Evolutionary conservation across 106 monocot species (phyloP).

Genomic region (Phalaenopsis aphrodite): DNA sequence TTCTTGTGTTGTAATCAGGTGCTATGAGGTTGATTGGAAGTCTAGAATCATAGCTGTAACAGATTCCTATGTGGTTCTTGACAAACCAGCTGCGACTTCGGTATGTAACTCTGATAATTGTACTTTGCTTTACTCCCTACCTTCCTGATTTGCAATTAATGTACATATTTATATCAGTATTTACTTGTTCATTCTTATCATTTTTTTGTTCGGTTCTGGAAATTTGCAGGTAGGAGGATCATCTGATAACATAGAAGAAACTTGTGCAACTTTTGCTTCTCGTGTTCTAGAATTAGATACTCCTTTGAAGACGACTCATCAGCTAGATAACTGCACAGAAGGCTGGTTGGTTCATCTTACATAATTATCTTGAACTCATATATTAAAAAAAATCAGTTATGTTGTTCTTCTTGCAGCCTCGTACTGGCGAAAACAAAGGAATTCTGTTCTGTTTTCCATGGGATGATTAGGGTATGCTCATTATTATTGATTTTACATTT

Average conservation of each 20-base stretch:
- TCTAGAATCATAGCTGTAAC: slow-evolving; percentile 78
- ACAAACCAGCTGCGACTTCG: slow-evolving; percentile 94
- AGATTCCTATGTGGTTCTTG: slow-evolving; percentile 79
- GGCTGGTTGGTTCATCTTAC: slow-evolving; percentile 65
- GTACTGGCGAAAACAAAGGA: slow-evolving; percentile 82
- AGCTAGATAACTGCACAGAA: slow-evolving; percentile 96
- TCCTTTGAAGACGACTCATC: slow-evolving; percentile 82
- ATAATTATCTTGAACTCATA: background rate
- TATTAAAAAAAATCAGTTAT: background rate
- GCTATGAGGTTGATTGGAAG: slow-evolving; percentile 98
- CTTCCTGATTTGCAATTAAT: background rate
- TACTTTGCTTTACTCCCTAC: background rate
- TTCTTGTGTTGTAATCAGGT: slow-evolving; percentile 27
- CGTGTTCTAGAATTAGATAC: slow-evolving; percentile 71
- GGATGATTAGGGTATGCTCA: slow-evolving; percentile 80
- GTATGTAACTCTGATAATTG: slow-evolving; percentile 37
- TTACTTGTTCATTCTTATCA: background rate
- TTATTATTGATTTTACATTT: slow-evolving; percentile 2
- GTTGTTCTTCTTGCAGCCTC: slow-evolving; percentile 54
- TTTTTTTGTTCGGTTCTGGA: background rate
- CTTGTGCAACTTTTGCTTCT: slow-evolving; percentile 86
- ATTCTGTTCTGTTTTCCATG: slow-evolving; percentile 91
- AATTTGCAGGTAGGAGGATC: slow-evolving; percentile 81
- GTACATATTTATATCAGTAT: background rate
- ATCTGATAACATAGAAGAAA: slow-evolving; percentile 94